These are phyloP conservation scores for Sporothrix phasma DNA, from an alignment of 2,329 filamentous ascomycete genomes.

Conservation along the genomic window DNA sequence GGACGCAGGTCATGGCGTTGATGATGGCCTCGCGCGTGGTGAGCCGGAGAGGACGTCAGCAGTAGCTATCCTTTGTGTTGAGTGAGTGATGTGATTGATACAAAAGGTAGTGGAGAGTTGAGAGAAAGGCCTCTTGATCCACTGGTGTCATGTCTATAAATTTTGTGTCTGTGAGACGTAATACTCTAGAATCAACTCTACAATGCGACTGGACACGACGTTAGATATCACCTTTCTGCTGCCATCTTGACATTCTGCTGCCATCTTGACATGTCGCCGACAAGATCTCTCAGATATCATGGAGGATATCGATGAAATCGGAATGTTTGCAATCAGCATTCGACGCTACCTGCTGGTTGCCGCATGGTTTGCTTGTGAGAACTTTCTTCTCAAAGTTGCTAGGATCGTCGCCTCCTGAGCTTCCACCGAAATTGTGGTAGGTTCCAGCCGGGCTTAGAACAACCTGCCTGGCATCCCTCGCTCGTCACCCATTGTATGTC, in stretches of 20 bases:
- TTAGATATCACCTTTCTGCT: neutral
- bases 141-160: too few relatives aligned
- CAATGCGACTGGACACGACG: neutral
- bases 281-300: neutral
- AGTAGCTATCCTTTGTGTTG: neutral
- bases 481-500: neutral
- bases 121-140: too few relatives aligned
- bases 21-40: neutral
- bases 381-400: neutral
- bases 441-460: neutral
- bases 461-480: neutral
- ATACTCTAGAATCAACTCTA: neutral
- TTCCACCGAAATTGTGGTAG: neutral
- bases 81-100: too few relatives aligned
- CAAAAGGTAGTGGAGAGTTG: too few relatives aligned
- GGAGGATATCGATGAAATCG: neutral
- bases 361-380: neutral
- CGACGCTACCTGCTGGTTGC: neutral
- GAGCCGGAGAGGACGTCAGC: neutral
- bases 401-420: neutral
- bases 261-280: too few relatives aligned
- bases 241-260: neutral
- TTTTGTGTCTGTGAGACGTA: neutral
- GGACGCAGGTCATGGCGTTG: slow-evolving; percentile 1
- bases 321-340: neutral